Base-by-base conservation (phyloP, 306 rosid genomes). In the Cucurbita maxima region DNA sequence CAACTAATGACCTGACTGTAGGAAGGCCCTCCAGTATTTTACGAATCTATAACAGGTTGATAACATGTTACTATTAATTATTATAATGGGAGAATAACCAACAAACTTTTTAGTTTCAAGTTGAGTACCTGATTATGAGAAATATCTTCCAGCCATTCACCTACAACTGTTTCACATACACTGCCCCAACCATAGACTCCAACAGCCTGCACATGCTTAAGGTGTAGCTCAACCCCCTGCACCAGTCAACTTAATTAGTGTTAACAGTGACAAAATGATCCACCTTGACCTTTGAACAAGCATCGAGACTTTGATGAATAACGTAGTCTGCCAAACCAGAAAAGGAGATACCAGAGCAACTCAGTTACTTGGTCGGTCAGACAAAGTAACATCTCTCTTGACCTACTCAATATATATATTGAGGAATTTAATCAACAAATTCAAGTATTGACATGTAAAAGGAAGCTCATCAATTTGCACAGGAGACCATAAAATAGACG, bases 131-230 rank as follows among this genome's bases (percentile, higher is more conserved):
- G 99, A 81, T 91, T 94, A 74, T 87, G 97, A 54, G 97, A 94
- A 73, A 94, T 79, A 81, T 94, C 97, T 83, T 86, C 99, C 77
- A 89, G 75, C 99, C 99, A 94, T 84, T 94, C 96, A 78, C 96
- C 97, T 64, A 84, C 2, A 78, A 87, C 48, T 58, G 95, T 85
- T 84, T 90, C 99, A 76, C 97, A 77, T 58, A 89, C 99, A 82
- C 87, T 88, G 68, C 82, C 92, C 99, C 99, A 94, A 70, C 99
- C 99, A 76, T 90, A 94, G 64, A 89, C 81, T 55, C 99, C 99
- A 85, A 88, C 84, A 13, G 90, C 88, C 76, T 87, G 91, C 68
- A 91, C 95, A 76, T 86, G 90, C 85, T 89, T 94, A 73, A 94
- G 96, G 74, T 83, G 87, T 69, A 94, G 88, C 87, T 91, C 99